A percentile compares a stretch with the other conserved stretches of the same genome.
These are phyloP conservation scores for Chionographis japonica DNA, from an alignment of 106 monocot species.

Conservation along the genomic window DNA sequence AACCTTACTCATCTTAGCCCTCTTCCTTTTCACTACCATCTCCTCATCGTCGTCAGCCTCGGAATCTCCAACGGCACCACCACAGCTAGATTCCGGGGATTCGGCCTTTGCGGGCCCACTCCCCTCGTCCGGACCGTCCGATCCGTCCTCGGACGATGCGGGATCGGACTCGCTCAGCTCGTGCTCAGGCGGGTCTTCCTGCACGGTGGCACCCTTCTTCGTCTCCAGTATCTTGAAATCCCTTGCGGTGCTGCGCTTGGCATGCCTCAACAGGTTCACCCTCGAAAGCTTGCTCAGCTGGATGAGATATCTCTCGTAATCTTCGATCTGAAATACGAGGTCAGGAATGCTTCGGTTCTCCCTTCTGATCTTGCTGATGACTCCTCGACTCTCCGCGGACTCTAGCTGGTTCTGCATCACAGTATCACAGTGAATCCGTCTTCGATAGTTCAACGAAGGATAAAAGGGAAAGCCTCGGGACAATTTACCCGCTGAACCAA, in stretches of 20 bases:
- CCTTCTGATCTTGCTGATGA: constrained; percentile 72
- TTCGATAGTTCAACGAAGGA: neutral
- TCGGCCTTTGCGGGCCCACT: constrained; percentile 10
- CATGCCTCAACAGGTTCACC: constrained; percentile 81
- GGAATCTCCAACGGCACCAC: constrained; percentile 29
- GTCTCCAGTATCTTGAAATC: constrained; percentile 75
- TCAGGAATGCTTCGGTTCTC: constrained; percentile 88
- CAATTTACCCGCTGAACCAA: constrained; percentile 57
- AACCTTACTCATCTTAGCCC: constrained; percentile 40
- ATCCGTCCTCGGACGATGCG: constrained; percentile 32
- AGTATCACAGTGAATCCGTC: neutral
- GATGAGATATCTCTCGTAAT: constrained; percentile 89
- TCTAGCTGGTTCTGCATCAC: constrained; percentile 62
- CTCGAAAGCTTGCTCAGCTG: constrained; percentile 74
- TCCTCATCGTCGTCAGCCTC: constrained; percentile 47
- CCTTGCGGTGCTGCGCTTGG: constrained; percentile 84
- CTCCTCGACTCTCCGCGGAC: constrained; percentile 28
- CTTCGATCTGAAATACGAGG: constrained; percentile 89
- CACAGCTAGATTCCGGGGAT: constrained; percentile 10
- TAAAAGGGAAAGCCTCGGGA: neutral
- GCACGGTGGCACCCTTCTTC: constrained; percentile 7
- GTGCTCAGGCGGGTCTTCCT: constrained; percentile 13
- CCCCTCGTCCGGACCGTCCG: constrained; percentile 27
- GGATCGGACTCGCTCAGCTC: constrained; percentile 16
- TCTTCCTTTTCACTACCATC: constrained; percentile 33